A percentile compares a stretch with the other conserved stretches of the same genome.
Evolutionary conservation across 352 stramenopile genomes (phyloP).

Genomic region (Globisporangium mamillatum): DNA sequence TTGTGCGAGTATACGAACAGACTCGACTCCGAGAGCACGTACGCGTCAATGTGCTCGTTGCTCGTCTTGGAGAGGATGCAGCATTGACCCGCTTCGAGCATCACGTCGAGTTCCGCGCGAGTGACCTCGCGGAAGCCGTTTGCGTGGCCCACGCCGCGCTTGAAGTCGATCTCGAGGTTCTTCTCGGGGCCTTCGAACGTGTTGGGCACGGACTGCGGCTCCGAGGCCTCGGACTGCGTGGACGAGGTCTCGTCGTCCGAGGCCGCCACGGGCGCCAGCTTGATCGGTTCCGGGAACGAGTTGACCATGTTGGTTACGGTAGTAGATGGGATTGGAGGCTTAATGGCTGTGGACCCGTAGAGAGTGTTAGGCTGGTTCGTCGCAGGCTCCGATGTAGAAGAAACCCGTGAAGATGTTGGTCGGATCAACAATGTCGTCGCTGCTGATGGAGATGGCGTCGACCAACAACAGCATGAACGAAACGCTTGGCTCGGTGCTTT

Average conservation of each 20-base stretch:
- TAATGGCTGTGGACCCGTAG: constrained; percentile 14
- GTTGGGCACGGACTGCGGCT: constrained; percentile 50
- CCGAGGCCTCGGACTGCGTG: constrained; percentile 65
- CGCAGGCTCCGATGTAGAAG: constrained; percentile 89
- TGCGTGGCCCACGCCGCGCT: constrained; percentile 48
- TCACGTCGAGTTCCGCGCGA: constrained; percentile 88
- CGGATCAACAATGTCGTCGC: constrained; percentile 86
- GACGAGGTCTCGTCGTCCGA: constrained; percentile 69
- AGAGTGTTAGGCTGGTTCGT: constrained; percentile 83
- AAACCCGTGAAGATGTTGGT: constrained; percentile 88
- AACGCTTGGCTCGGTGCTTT: constrained; percentile 9
- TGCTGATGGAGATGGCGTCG: constrained; percentile 65
- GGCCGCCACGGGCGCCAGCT: constrained; percentile 30
- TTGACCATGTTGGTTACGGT: constrained; percentile 33
- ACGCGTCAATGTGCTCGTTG: constrained; percentile 96
- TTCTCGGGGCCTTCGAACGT: constrained; percentile 99
- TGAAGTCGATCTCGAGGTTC: constrained; percentile 96
- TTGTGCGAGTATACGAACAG: constrained; percentile 99
- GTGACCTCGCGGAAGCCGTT: constrained; percentile 91
- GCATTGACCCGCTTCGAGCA: constrained; percentile 95
- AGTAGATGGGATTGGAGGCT: constrained; percentile 3
- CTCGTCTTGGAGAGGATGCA: constrained; percentile 96
- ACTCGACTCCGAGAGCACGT: constrained; percentile 95
- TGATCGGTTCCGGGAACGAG: constrained; percentile 71
- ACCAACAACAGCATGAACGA: constrained; percentile 83